Evolutionary conservation across 352 stramenopile genomes (phyloP).

Genomic region (Pythium myriotylum): DNA sequence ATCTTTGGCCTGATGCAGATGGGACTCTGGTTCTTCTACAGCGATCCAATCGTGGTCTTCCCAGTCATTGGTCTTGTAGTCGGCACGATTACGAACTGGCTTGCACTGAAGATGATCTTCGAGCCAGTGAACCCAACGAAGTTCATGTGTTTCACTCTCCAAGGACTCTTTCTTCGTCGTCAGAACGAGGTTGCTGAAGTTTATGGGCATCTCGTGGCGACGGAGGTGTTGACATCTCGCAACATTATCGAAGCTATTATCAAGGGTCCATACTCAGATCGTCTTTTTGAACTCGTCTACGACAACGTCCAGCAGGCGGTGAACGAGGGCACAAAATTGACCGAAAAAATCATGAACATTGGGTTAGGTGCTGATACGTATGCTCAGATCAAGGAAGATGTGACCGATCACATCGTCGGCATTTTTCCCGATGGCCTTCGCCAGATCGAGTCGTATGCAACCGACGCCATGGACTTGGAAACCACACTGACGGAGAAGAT

Average conservation of each 20-base stretch:
- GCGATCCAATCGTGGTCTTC: conserved; percentile 84
- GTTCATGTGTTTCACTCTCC: conserved; percentile 90
- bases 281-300: conserved; percentile 87
- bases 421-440: conserved; percentile 87
- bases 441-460: conserved; percentile 94
- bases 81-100: conserved; percentile 97
- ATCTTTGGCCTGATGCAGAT: conserved; percentile 90
- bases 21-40: conserved; percentile 87
- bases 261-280: conserved; percentile 85
- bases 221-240: conserved; percentile 85
- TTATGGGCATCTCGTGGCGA: conserved; percentile 84
- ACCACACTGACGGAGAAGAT: conserved; percentile 93
- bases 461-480: conserved; percentile 91
- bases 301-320: conserved; percentile 88
- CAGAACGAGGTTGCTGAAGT: conserved; percentile 91
- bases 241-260: conserved; percentile 91
- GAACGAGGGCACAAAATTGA: conserved; percentile 71
- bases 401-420: conserved; percentile 87
- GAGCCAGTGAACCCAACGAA: conserved; percentile 86
- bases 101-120: conserved; percentile 95
- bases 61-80: conserved; percentile 94
- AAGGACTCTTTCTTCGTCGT: conserved; percentile 94
- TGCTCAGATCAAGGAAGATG: conserved; percentile 85
- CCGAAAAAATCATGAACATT: conserved; percentile 86
- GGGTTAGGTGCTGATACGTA: conserved; percentile 85